Conservation (phyloP, 148 eudicot species). For the Rhododendron simsii region DNA sequence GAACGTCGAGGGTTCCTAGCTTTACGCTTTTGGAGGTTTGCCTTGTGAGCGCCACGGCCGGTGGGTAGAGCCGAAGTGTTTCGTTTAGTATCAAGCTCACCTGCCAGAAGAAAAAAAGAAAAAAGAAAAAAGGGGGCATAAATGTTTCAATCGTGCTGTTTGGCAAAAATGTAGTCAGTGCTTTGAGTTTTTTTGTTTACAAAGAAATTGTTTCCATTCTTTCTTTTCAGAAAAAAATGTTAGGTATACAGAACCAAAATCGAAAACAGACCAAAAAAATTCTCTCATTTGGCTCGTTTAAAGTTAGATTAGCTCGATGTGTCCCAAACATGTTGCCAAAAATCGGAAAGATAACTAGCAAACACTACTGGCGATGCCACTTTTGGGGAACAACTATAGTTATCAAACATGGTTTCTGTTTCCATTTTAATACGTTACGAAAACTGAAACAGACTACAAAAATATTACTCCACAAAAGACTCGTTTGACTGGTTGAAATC, state of each 20-base stretch:
- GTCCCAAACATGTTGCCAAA: not conserved
- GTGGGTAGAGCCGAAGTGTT: conserved; percentile 74
- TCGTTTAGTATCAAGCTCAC: conserved; percentile 60
- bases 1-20: conserved; percentile 40
- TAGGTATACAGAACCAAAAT: too few species aligned
- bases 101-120: conserved; percentile 22
- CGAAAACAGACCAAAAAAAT: too few species aligned
- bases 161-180: not conserved
- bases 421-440: too few species aligned
- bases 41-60: conserved; percentile 49
- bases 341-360: not conserved
- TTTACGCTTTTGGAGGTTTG: conserved; percentile 32
- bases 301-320: not conserved
- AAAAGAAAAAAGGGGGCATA: too few species aligned
- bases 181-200: not conserved
- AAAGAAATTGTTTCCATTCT: not conserved
- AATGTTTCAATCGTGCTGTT: not conserved
- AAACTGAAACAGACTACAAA: not conserved
- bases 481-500: not conserved
- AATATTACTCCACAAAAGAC: not conserved
- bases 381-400: not conserved
- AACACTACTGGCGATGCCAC: not conserved
- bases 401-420: not conserved
- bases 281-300: not conserved
- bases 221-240: not conserved